Conservation (phyloP, 2,329 filamentous ascomycete species). For the Colletotrichum sp. region DNA sequence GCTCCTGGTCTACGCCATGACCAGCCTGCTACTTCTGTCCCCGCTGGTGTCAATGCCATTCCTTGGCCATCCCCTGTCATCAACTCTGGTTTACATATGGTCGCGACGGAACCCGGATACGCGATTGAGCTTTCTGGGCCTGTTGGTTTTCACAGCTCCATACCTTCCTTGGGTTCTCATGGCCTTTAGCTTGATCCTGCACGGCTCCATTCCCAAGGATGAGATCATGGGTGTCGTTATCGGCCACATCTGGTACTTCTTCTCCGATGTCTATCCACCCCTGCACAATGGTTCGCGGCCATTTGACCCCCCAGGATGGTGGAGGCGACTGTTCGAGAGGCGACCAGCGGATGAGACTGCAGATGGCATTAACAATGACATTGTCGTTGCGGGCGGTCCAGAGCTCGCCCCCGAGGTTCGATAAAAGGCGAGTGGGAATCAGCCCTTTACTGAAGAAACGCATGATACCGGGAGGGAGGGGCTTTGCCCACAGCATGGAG, state of each 20-base stretch:
- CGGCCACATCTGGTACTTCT: conserved; percentile 98
- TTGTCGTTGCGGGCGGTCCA: conserved; percentile 60
- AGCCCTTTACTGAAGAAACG: background rate
- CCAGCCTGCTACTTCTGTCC: conserved; percentile 79
- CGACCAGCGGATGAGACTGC: conserved; percentile 51
- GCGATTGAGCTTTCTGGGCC: conserved; percentile 83
- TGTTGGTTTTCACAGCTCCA: conserved; percentile 91
- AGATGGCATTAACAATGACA: conserved; percentile 65
- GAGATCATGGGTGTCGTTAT: conserved; percentile 95
- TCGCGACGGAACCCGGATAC: conserved; percentile 93
- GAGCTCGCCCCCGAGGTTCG: conserved; percentile 20
- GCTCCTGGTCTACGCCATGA: conserved; percentile 86
- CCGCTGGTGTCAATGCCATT: conserved; percentile 92
- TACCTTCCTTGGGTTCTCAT: conserved; percentile 97
- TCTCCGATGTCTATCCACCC: conserved; percentile 93
- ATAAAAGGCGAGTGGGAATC: background rate
- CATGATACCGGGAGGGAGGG: background rate
- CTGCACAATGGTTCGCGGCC: conserved; percentile 85
- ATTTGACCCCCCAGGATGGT: conserved; percentile 88
- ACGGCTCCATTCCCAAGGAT: conserved; percentile 89
- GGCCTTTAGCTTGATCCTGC: conserved; percentile 88
- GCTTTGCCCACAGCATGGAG: background rate
- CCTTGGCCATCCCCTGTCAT: conserved; percentile 90
- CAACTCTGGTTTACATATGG: conserved; percentile 97
- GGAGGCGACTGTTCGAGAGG: conserved; percentile 83